Evolutionary conservation across 1,139 yeast species (phyloP), one percentile per base, ranked within the genome.

Genomic region (Kodamaea ohmeri): DNA sequence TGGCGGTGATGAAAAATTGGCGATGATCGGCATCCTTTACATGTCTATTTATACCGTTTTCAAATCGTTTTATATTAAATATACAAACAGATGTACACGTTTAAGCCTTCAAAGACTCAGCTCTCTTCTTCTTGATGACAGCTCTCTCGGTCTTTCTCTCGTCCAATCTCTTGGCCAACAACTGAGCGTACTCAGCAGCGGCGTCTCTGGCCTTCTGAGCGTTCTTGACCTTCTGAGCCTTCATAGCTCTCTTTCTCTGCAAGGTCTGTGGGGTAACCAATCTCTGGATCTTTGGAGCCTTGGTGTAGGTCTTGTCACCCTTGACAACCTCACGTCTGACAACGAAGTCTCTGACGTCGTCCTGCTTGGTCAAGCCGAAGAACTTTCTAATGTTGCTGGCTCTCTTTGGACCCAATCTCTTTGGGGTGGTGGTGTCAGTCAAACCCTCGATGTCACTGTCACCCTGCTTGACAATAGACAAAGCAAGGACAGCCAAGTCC

Each of bases 281-380:
- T 79, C 98, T 89, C 81, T 92, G 98, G 78, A 92, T 90, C 87
- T 88, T 92, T 78, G 98, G 98, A 66, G 98, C 97, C 86, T 92
- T 92, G 76, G 97, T 86, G 92, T 86, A 92, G 67, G 89, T 83
- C 85, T 88, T 89, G 67, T 90, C 97, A 77, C 95, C 95, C 86
- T 92, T 92, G 76, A 82, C 81, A 60, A 92, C 83, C 73, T 90
- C 97, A 78, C 98, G 94, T 81, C 97, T 94, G 67, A 92, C 85
- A 62, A 92, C 98, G 73, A 80, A 92, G 79, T 90, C 83, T 74
- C 82, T 76, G 51, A 88, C 96, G 67, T 88, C 96, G 65, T 88
- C 96, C 72, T 88, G 95, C 83, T 90, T 89, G 76, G 96, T 73
- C 69, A 92, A 83, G 78, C 97, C 97, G 67, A 87, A 92, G 95